Percentiles rank a stretch among this genome's conserved stretches.
Evolutionary conservation across 192 early-diverging fungal genomes (phyloP).

Genomic region (Dissophora globulifera): DNA sequence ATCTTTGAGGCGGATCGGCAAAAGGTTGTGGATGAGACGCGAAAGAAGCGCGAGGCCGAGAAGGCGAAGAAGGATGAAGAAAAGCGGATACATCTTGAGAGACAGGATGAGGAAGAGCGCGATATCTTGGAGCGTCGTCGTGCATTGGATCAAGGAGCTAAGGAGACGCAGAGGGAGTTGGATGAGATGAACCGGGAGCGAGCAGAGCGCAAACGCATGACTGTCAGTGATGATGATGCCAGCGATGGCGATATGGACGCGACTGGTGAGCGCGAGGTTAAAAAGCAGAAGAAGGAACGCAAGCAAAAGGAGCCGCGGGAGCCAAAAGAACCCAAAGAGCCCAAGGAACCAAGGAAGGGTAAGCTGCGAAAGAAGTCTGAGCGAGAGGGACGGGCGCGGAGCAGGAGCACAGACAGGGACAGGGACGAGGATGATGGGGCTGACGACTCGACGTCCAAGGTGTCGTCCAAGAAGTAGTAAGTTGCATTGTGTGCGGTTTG

Average conservation of each 20-base stretch:
- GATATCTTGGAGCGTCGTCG: slow-evolving; percentile 59
- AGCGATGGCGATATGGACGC: slow-evolving; percentile 34
- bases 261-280: slow-evolving; percentile 31
- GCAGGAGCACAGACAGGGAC: slow-evolving; percentile 39
- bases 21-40: slow-evolving; percentile 59
- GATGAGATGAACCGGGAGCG: slow-evolving; percentile 53
- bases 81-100: slow-evolving; percentile 28
- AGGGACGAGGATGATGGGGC: slow-evolving; percentile 31
- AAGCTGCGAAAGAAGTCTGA: slow-evolving; percentile 49
- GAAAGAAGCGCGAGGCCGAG: slow-evolving; percentile 66
- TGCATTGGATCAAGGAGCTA: slow-evolving; percentile 28
- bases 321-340: slow-evolving; percentile 45
- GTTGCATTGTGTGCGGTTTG: background rate
- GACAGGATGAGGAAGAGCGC: slow-evolving; percentile 57
- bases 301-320: slow-evolving; percentile 49
- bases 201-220: slow-evolving; percentile 50
- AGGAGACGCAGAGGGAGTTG: slow-evolving; percentile 45
- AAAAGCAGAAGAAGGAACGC: slow-evolving; percentile 47
- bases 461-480: slow-evolving; percentile 51
- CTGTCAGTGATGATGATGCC: slow-evolving; percentile 40
- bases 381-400: slow-evolving; percentile 41
- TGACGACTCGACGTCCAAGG: slow-evolving; percentile 25
- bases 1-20: slow-evolving; percentile 66
- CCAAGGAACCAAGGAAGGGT: slow-evolving; percentile 43
- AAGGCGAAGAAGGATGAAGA: slow-evolving; percentile 48